Evolutionary conservation across 2,329 filamentous ascomycete species (phyloP).

Genomic region (Rutstroemia sp.): DNA sequence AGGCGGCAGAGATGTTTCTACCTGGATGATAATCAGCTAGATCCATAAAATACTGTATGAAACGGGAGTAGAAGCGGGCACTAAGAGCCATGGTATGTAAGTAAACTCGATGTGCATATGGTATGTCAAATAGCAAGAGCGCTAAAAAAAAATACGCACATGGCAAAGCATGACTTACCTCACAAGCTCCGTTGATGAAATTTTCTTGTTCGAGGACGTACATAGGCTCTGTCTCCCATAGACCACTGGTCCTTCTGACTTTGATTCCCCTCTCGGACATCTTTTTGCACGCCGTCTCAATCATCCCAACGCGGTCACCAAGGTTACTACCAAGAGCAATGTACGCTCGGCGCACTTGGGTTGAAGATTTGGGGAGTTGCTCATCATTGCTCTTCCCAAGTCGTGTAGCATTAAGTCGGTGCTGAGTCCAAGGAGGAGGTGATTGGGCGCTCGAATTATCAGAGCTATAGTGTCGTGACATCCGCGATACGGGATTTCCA

Average conservation of each 20-base stretch:
- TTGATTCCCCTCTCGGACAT: conserved; percentile 68
- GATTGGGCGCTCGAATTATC: neutral
- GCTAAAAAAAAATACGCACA: too few species aligned
- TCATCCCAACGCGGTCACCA: conserved; percentile 75
- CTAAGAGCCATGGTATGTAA: too few species aligned
- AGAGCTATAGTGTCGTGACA: neutral
- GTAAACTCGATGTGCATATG: neutral
- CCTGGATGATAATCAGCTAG: conserved; percentile 32
- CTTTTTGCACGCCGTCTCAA: conserved; percentile 73
- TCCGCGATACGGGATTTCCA: neutral
- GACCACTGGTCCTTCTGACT: conserved; percentile 71
- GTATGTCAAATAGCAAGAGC: neutral
- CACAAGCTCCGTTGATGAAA: conserved; percentile 88
- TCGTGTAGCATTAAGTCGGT: neutral
- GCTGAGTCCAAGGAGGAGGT: conserved; percentile 1
- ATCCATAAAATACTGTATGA: neutral
- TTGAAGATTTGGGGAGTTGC: neutral
- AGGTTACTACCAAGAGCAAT: conserved; percentile 91
- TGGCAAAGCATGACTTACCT: conserved; percentile 45
- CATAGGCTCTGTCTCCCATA: conserved; percentile 97
- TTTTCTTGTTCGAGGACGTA: conserved; percentile 83
- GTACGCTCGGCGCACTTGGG: conserved; percentile 45
- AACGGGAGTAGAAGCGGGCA: too few species aligned
- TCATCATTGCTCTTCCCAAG: neutral
- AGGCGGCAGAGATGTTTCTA: conserved; percentile 72